Conservation (phyloP, 306 rosid species). For the Heteromeles arbutifolia region DNA sequence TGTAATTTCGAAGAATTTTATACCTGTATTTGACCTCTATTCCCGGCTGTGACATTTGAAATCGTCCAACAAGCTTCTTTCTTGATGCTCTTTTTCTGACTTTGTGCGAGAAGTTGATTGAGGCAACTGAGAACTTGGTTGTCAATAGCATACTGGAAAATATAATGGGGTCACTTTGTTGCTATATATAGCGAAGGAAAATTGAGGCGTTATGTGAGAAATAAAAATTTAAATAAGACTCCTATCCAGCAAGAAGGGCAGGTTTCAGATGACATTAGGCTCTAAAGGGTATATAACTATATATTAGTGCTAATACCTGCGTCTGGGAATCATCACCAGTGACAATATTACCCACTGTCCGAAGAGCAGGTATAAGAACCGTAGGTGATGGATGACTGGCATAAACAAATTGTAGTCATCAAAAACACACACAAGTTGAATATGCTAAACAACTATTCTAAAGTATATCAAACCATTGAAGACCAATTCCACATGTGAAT, state of each 20-base stretch:
- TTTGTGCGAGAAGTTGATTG: constrained; percentile 46
- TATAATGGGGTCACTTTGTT: neutral
- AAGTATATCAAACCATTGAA: neutral
- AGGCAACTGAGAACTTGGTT: constrained; percentile 49
- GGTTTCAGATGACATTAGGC: neutral
- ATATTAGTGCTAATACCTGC: constrained; percentile 35
- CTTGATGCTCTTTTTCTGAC: constrained; percentile 57
- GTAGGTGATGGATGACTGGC: constrained; percentile 51
- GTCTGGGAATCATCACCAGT: constrained; percentile 62
- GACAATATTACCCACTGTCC: constrained; percentile 56
- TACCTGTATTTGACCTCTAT: constrained; percentile 64
- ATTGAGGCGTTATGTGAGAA: neutral
- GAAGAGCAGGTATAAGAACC: constrained; percentile 59
- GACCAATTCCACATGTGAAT: neutral
- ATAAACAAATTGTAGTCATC: constrained; percentile 17
- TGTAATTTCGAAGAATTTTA: neutral
- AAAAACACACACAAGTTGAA: neutral
- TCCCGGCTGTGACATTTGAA: constrained; percentile 69
- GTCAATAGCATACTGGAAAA: constrained; percentile 49
- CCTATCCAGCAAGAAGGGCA: neutral
- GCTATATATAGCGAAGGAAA: neutral
- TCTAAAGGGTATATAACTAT: neutral
- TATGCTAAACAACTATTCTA: neutral
- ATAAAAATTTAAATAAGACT: neutral
- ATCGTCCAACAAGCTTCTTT: constrained; percentile 71